Evolutionary conservation across 192 early-diverging fungal genomes (phyloP).

Genomic region (Lunasporangiospora selenospora): DNA sequence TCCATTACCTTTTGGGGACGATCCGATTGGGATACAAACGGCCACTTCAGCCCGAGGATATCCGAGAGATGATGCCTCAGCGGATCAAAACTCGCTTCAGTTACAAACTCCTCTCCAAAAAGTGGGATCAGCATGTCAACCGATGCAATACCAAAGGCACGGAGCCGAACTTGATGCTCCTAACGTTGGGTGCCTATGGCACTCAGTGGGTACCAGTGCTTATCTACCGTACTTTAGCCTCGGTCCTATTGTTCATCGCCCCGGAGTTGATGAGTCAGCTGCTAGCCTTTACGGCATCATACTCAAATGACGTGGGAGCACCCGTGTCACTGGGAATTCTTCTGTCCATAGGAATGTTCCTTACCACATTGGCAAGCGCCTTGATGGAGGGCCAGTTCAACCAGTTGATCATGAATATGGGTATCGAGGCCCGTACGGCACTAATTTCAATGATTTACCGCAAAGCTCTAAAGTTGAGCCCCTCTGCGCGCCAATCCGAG

Average conservation of each 20-base stretch:
- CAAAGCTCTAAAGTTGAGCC: slow-evolving; percentile 32
- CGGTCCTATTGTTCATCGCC: slow-evolving; percentile 5
- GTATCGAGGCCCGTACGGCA: slow-evolving; percentile 3
- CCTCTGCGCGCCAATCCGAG: slow-evolving; percentile 7
- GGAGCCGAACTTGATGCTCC: slow-evolving; percentile 3
- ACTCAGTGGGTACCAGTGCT: slow-evolving; percentile 9
- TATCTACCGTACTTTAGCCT: slow-evolving; percentile 7
- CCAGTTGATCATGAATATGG: not conserved
- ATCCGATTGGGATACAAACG: slow-evolving; percentile 24
- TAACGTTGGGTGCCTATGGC: not conserved
- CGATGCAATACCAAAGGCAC: slow-evolving; percentile 9
- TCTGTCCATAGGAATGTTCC: slow-evolving; percentile 26
- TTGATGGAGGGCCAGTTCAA: not conserved
- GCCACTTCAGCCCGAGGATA: slow-evolving; percentile 9
- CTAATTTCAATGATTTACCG: slow-evolving; percentile 40
- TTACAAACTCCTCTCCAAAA: not conserved
- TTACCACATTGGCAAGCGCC: slow-evolving; percentile 17
- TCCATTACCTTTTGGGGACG: slow-evolving; percentile 15
- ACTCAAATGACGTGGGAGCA: slow-evolving; percentile 1
- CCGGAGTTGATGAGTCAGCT: slow-evolving; percentile 19
- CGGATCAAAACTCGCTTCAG: slow-evolving; percentile 2
- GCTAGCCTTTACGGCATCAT: slow-evolving; percentile 9
- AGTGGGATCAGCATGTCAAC: slow-evolving; percentile 14
- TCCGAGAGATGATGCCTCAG: slow-evolving; percentile 17
- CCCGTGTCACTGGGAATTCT: slow-evolving; percentile 13